Evolutionary conservation across 208 protist genomes (phyloP).

Genomic region (Balamuthia mandrillaris): DNA sequence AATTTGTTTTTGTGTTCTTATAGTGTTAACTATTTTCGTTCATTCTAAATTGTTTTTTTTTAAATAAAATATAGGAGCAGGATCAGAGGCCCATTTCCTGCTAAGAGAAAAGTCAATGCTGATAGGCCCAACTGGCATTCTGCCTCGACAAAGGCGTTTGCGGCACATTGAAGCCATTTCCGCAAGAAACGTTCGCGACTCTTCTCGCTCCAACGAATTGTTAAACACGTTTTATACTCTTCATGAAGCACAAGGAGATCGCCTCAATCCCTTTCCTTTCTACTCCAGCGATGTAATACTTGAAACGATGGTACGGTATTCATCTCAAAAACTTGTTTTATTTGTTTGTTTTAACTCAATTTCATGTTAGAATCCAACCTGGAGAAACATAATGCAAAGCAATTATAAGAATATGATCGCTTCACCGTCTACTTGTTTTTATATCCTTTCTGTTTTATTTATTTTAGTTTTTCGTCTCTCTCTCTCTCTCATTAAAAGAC

Average conservation of each 20-base stretch:
- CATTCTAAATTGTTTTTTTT: too few species aligned
- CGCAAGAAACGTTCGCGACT: background rate
- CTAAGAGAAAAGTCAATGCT: constrained; percentile 19
- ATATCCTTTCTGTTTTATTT: background rate
- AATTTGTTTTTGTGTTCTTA: too few species aligned
- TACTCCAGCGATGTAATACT: constrained; percentile 14
- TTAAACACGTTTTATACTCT: constrained; percentile 35
- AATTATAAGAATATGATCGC: background rate
- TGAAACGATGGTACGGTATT: background rate
- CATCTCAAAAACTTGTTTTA: background rate
- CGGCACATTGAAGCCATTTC: constrained; percentile 34
- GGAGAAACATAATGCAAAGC: background rate
- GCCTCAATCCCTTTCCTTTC: background rate
- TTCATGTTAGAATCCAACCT: constrained; percentile 1
- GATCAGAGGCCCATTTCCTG: too few species aligned
- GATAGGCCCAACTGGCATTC: constrained; percentile 26
- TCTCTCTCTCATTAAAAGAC: too few species aligned
- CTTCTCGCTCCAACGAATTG: background rate
- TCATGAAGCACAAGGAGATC: constrained; percentile 4
- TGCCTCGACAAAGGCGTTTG: constrained; percentile 24
- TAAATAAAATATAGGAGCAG: too few species aligned
- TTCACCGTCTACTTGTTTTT: constrained; percentile 24
- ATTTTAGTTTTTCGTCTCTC: too few species aligned
- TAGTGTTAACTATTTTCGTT: too few species aligned
- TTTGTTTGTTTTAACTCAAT: background rate